These are phyloP conservation scores for Suhomyces xylopsoci DNA, from an alignment of 805 yeast species.

Conservation along the genomic window DNA sequence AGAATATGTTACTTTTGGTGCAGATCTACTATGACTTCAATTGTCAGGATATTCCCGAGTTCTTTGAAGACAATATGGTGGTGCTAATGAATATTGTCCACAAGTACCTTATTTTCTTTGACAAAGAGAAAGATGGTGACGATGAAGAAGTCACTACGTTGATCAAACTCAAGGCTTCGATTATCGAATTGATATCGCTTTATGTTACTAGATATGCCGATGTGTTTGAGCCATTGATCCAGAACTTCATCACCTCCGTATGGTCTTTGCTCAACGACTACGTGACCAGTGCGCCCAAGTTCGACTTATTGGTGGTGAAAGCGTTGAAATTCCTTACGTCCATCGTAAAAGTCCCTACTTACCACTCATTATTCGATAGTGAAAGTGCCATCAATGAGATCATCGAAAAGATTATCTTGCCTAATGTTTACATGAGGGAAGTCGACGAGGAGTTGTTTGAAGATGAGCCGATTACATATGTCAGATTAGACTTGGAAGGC, in stretches of 20 bases:
- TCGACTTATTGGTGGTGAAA: constrained; percentile 79
- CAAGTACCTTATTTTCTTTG: constrained; percentile 67
- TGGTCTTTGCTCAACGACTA: constrained; percentile 70
- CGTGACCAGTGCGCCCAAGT: constrained; percentile 68
- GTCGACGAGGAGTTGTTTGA: constrained; percentile 91
- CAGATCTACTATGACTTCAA: constrained; percentile 91
- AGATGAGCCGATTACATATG: constrained; percentile 93
- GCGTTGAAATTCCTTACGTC: constrained; percentile 80
- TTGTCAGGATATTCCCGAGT: constrained; percentile 97
- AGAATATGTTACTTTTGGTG: constrained; percentile 64
- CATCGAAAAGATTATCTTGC: constrained; percentile 79
- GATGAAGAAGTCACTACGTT: constrained; percentile 68
- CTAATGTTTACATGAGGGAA: constrained; percentile 82
- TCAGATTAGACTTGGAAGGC: constrained; percentile 92
- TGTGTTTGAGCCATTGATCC: constrained; percentile 75
- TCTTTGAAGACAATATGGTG: constrained; percentile 85
- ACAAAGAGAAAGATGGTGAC: constrained; percentile 29
- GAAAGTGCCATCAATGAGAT: constrained; percentile 60
- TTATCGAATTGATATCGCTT: constrained; percentile 79
- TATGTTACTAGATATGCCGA: constrained; percentile 92
- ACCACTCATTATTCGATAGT: constrained; percentile 57
- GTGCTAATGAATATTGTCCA: constrained; percentile 78
- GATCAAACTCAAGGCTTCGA: constrained; percentile 73
- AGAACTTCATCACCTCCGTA: constrained; percentile 72
- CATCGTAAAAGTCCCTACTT: constrained; percentile 67